These are phyloP conservation scores for Gossypium sturtianum DNA, from an alignment of 345 rosid species.

Conservation along the genomic window DNA sequence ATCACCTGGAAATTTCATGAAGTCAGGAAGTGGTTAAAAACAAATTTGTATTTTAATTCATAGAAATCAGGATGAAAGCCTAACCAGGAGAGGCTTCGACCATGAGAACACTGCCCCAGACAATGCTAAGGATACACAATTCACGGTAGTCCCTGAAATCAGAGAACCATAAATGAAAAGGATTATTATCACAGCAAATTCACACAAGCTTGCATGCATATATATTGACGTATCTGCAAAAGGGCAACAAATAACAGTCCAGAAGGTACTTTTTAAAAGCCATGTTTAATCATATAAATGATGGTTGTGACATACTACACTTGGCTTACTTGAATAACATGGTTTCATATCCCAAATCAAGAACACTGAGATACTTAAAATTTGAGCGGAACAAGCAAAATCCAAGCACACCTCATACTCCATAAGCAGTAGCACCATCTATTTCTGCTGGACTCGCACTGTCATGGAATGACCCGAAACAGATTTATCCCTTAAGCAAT, in stretches of 20 bases:
- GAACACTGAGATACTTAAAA: background rate
- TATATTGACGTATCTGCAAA: background rate
- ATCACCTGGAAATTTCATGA: constrained; percentile 55
- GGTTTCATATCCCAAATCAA: background rate
- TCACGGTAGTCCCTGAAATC: constrained; percentile 87
- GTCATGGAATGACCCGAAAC: constrained; percentile 80
- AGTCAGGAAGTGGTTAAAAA: constrained; percentile 11
- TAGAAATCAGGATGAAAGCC: constrained; percentile 24
- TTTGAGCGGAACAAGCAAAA: background rate
- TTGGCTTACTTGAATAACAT: background rate
- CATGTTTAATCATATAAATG: background rate
- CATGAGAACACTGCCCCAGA: constrained; percentile 90
- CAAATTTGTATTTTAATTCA: background rate
- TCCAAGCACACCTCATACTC: constrained; percentile 59
- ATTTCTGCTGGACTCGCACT: constrained; percentile 56
- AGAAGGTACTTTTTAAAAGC: background rate
- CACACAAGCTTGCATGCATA: constrained; percentile 4
- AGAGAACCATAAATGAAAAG: constrained; percentile 19
- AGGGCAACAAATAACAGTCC: background rate
- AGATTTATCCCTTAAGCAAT: constrained; percentile 71
- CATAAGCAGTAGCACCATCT: constrained; percentile 72
- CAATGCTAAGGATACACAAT: constrained; percentile 90
- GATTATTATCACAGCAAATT: background rate
- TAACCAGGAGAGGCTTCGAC: constrained; percentile 91
- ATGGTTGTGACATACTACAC: background rate